These are phyloP conservation scores for Trametes maxima DNA, from an alignment of 768 basidiomycete genomes.

Conservation along the genomic window DNA sequence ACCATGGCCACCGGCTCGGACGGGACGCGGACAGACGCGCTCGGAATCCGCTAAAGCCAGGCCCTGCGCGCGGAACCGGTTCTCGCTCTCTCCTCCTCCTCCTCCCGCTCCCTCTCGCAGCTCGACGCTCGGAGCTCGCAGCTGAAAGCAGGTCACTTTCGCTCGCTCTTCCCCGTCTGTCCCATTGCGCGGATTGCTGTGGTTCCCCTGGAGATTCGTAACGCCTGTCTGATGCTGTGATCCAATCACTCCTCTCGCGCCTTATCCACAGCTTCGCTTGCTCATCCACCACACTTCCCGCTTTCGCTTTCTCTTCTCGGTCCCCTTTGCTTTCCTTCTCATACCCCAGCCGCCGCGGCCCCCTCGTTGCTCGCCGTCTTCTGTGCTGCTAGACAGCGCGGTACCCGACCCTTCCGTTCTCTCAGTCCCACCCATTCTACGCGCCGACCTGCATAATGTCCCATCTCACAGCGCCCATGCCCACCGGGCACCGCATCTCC, in stretches of 20 bases:
- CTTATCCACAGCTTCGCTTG: conserved; percentile 10
- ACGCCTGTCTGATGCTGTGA: conserved; percentile 28
- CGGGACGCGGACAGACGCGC: not conserved
- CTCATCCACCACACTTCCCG: not conserved
- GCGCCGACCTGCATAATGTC: conserved; percentile 39
- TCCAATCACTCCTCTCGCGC: conserved; percentile 21
- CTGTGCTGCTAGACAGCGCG: conserved; percentile 30
- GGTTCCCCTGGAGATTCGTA: conserved; percentile 37
- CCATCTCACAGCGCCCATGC: conserved; percentile 40
- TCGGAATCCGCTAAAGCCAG: no score
- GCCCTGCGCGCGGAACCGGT: not conserved
- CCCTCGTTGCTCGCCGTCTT: not conserved
- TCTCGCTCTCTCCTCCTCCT: conserved; percentile 5
- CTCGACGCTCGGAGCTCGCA: not conserved
- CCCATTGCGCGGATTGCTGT: conserved; percentile 21
- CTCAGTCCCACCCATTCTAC: conserved; percentile 13
- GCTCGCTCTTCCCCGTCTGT: not conserved
- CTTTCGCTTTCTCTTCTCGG: conserved; percentile 13
- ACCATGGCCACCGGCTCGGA: conserved; percentile 22
- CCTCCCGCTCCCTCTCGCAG: not conserved
- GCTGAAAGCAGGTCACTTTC: conserved; percentile 19
- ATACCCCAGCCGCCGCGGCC: not conserved
- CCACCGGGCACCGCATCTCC: conserved; percentile 36
- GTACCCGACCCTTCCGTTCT: conserved; percentile 11
- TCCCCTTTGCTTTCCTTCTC: conserved; percentile 8